Conservation (phyloP, 2,329 filamentous ascomycete species). For the Aspergillus sp. region DNA sequence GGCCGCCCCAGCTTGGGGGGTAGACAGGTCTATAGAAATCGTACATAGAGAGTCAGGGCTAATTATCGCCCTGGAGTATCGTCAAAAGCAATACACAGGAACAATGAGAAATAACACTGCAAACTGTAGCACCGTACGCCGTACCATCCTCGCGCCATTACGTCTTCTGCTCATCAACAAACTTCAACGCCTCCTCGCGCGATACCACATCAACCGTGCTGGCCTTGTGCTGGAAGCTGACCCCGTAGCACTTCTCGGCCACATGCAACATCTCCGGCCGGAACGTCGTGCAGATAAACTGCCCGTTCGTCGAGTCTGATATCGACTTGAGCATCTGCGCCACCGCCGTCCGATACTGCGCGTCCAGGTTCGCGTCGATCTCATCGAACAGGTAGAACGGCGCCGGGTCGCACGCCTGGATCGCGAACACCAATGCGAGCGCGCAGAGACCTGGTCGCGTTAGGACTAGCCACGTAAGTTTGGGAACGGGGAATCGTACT, state of each 20-base stretch:
- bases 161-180: slow-evolving; percentile 77
- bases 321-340: slow-evolving; percentile 78
- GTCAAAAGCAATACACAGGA: too few relatives aligned
- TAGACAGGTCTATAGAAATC: neutral
- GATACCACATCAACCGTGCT: slow-evolving; percentile 86
- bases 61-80: too few relatives aligned
- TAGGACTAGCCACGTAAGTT: slow-evolving; percentile 3
- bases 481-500: slow-evolving; percentile 49
- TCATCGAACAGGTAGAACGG: slow-evolving; percentile 99
- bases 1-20: too few relatives aligned
- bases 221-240: slow-evolving; percentile 84
- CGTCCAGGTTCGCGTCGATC: slow-evolving; percentile 95
- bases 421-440: slow-evolving; percentile 96
- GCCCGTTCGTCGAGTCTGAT: slow-evolving; percentile 49
- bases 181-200: slow-evolving; percentile 78
- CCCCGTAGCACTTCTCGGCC: slow-evolving; percentile 95
- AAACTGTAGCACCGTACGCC: neutral
- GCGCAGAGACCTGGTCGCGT: slow-evolving; percentile 66
- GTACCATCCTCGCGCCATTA: neutral
- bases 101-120: slow-evolving; percentile 1
- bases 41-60: too few relatives aligned
- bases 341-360: slow-evolving; percentile 93
- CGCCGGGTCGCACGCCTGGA: slow-evolving; percentile 92
- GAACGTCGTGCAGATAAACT: slow-evolving; percentile 99
- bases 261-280: slow-evolving; percentile 91